Percentiles rank a stretch among this genome's conserved stretches.
These are phyloP conservation scores for Cytospora chrysosperma DNA, from an alignment of 2,329 filamentous ascomycete species.

Conservation along the genomic window DNA sequence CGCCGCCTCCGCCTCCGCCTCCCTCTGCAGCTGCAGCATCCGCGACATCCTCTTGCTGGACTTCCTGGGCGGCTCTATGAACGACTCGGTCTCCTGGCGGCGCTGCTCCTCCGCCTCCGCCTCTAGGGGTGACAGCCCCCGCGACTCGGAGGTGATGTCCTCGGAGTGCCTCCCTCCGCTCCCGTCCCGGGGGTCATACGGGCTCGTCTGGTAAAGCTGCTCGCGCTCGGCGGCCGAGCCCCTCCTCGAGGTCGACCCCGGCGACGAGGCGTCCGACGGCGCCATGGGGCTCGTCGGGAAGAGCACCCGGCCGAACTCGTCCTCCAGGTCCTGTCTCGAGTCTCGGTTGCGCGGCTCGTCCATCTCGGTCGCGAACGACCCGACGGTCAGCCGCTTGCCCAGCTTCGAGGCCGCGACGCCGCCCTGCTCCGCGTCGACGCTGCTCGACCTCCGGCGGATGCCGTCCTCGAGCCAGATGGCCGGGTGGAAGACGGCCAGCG, in stretches of 20 bases:
- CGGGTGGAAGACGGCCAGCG: conserved; percentile 33
- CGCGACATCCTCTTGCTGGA: conserved; percentile 17
- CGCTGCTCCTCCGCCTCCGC: conserved; percentile 14
- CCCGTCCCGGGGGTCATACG: not conserved
- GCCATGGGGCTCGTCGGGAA: conserved; percentile 15
- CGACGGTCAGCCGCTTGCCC: conserved; percentile 17
- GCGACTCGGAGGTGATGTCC: conserved; percentile 21
- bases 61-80: conserved; percentile 13
- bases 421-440: not conserved
- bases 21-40: not conserved
- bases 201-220: not conserved
- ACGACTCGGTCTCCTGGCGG: conserved; percentile 11
- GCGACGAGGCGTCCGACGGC: conserved; percentile 21
- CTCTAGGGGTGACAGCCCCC: conserved; percentile 16
- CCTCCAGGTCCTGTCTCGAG: not conserved
- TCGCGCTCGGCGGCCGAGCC: conserved; percentile 7
- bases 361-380: conserved; percentile 12
- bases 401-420: not conserved
- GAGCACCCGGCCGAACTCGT: conserved; percentile 14
- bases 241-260: conserved; percentile 9
- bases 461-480: conserved; percentile 26
- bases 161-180: conserved; percentile 7
- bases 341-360: not conserved
- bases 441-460: not conserved
- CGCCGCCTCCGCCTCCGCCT: not conserved